phyloP scores from a whole-genome alignment of 2,329 filamentous ascomycete species.

The Cylindrodendrum hubeiense region DNA sequence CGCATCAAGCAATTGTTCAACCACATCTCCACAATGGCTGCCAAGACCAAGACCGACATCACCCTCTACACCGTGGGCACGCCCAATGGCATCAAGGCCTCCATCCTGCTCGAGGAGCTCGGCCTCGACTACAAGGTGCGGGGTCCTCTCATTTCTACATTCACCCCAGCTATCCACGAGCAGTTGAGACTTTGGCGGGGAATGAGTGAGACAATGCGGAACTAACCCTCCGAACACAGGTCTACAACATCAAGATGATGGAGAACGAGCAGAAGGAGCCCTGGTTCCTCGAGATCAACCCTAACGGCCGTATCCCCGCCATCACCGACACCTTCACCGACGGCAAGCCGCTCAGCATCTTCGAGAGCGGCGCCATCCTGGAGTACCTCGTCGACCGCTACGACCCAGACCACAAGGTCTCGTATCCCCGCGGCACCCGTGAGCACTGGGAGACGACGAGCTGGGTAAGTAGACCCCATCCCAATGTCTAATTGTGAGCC shows the following conservation, averaged over 20 bases:
- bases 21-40: slow-evolving; percentile 46
- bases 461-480: slow-evolving; percentile 66
- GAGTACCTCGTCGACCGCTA: slow-evolving; percentile 87
- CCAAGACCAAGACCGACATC: slow-evolving; percentile 68
- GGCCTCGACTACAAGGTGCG: slow-evolving; percentile 81
- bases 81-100: slow-evolving; percentile 91
- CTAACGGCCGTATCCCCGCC: slow-evolving; percentile 92
- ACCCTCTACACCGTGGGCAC: slow-evolving; percentile 86
- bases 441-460: slow-evolving; percentile 85
- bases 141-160: neutral
- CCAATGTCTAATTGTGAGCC: neutral
- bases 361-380: slow-evolving; percentile 87
- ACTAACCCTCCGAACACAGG: slow-evolving; percentile 43
- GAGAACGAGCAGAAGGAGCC: slow-evolving; percentile 85
- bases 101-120: slow-evolving; percentile 88
- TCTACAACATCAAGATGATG: slow-evolving; percentile 75
- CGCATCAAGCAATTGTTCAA: slow-evolving; percentile 42
- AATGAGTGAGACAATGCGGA: neutral
- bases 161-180: neutral
- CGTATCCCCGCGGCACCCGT: slow-evolving; percentile 77
- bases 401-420: slow-evolving; percentile 85
- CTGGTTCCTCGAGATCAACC: slow-evolving; percentile 93
- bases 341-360: slow-evolving; percentile 79
- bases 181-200: too few relatives aligned
- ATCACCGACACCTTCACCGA: slow-evolving; percentile 83